Base-by-base conservation (phyloP, 2,329 filamentous ascomycete species). In the Talaromyces sp. region DNA sequence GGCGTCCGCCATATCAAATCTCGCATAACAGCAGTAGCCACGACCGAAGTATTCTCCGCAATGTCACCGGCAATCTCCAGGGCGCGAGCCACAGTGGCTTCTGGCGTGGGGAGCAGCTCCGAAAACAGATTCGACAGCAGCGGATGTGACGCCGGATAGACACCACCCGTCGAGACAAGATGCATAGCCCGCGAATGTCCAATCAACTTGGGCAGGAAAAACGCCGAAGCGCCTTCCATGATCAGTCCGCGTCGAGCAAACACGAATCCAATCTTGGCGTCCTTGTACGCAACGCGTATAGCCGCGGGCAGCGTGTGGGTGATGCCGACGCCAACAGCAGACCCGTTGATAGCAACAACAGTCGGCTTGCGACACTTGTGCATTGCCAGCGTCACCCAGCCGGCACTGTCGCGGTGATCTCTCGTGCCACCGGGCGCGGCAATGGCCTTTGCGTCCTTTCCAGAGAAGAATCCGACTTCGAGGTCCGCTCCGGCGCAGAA, bases 181-280 rank as follows among this genome's bases (percentile, higher is more conserved):
- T 61, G 59, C 59, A 61, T 5, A 5, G 59, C 59, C 17, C 59
- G 59, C 54, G 59, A 61, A 21, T 57, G 35, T 60, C 89, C 89
- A 62, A 91, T 81, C 27, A 91, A 77, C 0, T 87, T 82, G 2
- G 89, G 88, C 38, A 92, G 79, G 77, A 90, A 92, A 73, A 83
- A 92, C 9, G 84, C 87, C 56, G 82, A 85, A 68, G 84, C 87
- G 0, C 87, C 88, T 73, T 92, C 89, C 83, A 89, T 87, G 61
- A 85, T 80, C 67, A 92, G 80, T 1, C 88, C 89, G 50, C 88
- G 81, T 27, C 88, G 82, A 26, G 83, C 80, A 72, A 92, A 92
- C 19, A 91, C 88, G 69, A 91, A 90, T 57, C 88, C 89, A 63
- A 91, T 83, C 69, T 88, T 88, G 2, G 88, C 86, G 11, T 76